A percentile compares a stretch with the other conserved stretches of the same genome.
These are phyloP conservation scores for Candolleomyces aberdarensis DNA, from an alignment of 768 basidiomycete genomes.

Conservation along the genomic window DNA sequence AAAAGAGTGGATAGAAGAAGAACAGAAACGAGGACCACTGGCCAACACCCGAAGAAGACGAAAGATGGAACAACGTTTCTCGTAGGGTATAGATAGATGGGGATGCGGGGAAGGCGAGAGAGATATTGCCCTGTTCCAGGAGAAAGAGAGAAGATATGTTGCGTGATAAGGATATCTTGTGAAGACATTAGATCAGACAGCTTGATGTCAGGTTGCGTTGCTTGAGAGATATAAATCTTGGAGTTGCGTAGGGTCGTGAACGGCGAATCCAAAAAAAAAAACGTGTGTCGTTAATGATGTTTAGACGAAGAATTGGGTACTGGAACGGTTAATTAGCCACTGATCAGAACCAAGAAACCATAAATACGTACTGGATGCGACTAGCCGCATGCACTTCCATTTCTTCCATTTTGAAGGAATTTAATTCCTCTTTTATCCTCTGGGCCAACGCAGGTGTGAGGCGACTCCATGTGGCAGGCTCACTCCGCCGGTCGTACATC, in stretches of 20 bases:
- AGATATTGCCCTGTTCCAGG: conserved; percentile 16
- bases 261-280: conserved; percentile 26
- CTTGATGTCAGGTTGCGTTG: conserved; percentile 17
- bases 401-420: conserved; percentile 99
- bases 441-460: conserved; percentile 94
- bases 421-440: conserved; percentile 96
- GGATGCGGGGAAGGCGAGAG: conserved; percentile 2
- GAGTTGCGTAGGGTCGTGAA: conserved; percentile 17
- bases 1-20: conserved; percentile 4
- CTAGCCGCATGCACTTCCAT: conserved; percentile 98
- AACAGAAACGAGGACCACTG: conserved; percentile 7
- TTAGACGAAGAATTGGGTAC: conserved; percentile 90
- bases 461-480: conserved; percentile 96
- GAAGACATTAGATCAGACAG: conserved; percentile 23
- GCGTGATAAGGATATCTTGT: conserved; percentile 14
- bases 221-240: conserved; percentile 19
- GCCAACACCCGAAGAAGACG: conserved; percentile 7
- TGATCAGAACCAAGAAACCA: conserved; percentile 4
- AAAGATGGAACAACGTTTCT: conserved; percentile 6
- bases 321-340: conserved; percentile 23
- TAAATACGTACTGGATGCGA: conserved; percentile 74
- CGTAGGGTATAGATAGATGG: conserved; percentile 5
- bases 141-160: conserved; percentile 7
- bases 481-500: conserved; percentile 92
- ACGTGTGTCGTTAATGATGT: conserved; percentile 12